phyloP scores from a whole-genome alignment of 106 monocot genomes.

The Allium sativum region DNA sequence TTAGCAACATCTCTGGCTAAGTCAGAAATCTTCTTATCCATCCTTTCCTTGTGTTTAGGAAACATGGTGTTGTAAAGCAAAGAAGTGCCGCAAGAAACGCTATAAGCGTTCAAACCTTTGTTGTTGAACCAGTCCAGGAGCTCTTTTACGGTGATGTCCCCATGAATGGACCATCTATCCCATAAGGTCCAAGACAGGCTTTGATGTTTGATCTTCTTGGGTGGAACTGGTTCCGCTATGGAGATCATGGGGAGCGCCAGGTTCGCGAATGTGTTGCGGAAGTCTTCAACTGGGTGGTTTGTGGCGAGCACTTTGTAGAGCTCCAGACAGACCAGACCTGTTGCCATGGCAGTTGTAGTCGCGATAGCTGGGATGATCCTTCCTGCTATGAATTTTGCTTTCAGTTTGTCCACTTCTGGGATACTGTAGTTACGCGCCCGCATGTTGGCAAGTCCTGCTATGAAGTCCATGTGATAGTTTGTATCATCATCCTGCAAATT shows the following conservation, averaged over 20 bases:
- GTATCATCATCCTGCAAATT: constrained; percentile 77
- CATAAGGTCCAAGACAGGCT: constrained; percentile 80
- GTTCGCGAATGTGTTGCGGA: constrained; percentile 88
- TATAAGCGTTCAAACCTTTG: constrained; percentile 70
- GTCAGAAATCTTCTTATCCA: constrained; percentile 69
- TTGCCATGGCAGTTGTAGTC: constrained; percentile 87
- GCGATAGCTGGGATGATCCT: constrained; percentile 95
- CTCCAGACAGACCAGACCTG: constrained; percentile 89
- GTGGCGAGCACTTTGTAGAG: constrained; percentile 88
- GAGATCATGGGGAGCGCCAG: constrained; percentile 80
- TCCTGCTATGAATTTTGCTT: constrained; percentile 87
- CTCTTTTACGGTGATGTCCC: constrained; percentile 59
- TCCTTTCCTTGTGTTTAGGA: constrained; percentile 62
- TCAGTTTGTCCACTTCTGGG: constrained; percentile 80
- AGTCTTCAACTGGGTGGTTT: constrained; percentile 65
- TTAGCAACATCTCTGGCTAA: constrained; percentile 60
- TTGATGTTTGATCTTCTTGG: constrained; percentile 54
- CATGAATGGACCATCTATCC: constrained; percentile 73
- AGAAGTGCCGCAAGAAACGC: constrained; percentile 60
- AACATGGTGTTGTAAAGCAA: constrained; percentile 86
- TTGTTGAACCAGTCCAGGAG: constrained; percentile 64
- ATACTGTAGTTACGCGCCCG: constrained; percentile 94
- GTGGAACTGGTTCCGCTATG: constrained; percentile 74
- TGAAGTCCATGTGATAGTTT: constrained; percentile 88
- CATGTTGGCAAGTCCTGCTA: constrained; percentile 90